Evolutionary conservation across 73 alveolate genomes (phyloP), one percentile per base, ranked within the genome.

Genomic region (Chromera velia): DNA sequence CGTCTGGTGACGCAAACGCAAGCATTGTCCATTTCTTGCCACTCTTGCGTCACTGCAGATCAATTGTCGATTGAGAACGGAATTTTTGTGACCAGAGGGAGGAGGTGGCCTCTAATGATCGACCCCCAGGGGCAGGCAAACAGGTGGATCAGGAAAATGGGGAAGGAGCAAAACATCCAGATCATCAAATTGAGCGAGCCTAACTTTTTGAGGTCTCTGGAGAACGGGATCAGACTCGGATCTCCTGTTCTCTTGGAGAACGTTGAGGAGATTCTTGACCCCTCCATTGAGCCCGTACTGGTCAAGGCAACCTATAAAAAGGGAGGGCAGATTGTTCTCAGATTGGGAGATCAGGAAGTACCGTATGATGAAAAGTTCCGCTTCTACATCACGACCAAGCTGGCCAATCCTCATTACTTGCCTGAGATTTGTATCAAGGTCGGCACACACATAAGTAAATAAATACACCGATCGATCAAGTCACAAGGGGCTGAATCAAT

Each of bases 111-210:
- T 17, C 91, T 97, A 62, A 92, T 97, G 88, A 97, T 97, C 34
- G 99, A 97, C 81, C 99, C 99, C 0, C 98, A 97, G 87, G 96
- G 97, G 69, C 94, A 97, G 80, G 99, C 99, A 9, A 97, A 97
- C 92, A 96, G 96, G 55, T 97, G 99, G 99, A 96, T 97, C 80
- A 96, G 98, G 79, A 93, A 90, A 88, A 90, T 94, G 92, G 98
- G 93, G 89, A 93, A 91, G 85, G 96, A 94, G 78, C 91, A 90
- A 72, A 91, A 94, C 76, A 72, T 89, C 85, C 81, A 95, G 83
- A 90, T 91, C 69, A 94, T 93, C 86, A 97, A 97, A 87, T 90
- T 96, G 34, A 87, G 98, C 28, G 94, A 95, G 69, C 90, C 95
- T 76, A 95, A 95, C 81, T 94, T 96, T 96, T 88, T 97, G 84